phyloP scores from a whole-genome alignment of 202 grass and related monocot species.

The Panicum virgatum region DNA sequence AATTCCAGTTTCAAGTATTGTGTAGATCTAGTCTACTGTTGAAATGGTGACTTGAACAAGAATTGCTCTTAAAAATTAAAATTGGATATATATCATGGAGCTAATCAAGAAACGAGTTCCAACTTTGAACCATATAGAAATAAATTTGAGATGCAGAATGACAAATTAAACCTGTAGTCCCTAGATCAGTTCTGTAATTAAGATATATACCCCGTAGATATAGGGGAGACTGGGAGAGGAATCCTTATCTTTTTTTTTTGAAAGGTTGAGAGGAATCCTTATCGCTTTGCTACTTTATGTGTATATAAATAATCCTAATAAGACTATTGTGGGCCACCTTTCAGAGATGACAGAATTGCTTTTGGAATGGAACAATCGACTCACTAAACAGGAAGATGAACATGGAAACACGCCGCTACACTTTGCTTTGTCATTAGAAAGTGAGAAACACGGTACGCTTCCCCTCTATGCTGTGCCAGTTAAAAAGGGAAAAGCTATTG shows the following conservation, averaged over 20 bases:
- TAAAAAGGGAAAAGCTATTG: not conserved
- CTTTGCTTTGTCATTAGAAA: slow-evolving; percentile 9
- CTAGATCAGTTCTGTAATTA: not conserved
- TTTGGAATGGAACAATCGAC: slow-evolving; percentile 31
- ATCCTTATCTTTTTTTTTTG: no score
- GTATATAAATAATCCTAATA: no score
- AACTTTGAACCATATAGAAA: not conserved
- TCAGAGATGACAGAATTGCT: slow-evolving; percentile 36
- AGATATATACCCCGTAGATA: no score
- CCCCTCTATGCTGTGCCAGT: slow-evolving; percentile 14
- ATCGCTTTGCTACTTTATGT: not conserved
- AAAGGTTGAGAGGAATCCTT: not conserved
- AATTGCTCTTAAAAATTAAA: no score
- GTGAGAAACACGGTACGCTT: not conserved
- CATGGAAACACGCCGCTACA: slow-evolving; percentile 29
- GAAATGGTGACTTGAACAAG: no score
- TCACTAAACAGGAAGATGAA: slow-evolving; percentile 21
- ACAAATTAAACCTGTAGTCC: not conserved
- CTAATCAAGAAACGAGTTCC: not conserved
- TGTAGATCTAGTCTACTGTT: no score
- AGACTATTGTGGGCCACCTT: not conserved
- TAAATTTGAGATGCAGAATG: not conserved
- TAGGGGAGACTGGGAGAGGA: no score
- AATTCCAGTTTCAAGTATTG: no score
- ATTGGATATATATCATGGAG: not conserved